Percentiles rank a stretch among this genome's conserved stretches.
Evolutionary conservation across 225 moss, liverwort and hornwort genomes (phyloP).

Genomic region (Rhytidiadelphus loreus): DNA sequence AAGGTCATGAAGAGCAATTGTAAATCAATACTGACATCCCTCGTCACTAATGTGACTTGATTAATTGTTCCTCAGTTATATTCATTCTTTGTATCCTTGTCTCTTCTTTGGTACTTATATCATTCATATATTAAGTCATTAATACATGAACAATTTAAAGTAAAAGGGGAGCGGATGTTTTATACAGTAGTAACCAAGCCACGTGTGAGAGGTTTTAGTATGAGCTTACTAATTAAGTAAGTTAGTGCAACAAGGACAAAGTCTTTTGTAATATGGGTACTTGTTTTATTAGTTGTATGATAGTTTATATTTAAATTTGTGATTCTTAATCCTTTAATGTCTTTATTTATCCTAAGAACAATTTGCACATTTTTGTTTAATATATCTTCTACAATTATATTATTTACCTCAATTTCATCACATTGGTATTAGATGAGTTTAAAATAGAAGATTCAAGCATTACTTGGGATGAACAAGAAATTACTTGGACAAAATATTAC

Average conservation of each 20-base stretch:
- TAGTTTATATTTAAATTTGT: background rate
- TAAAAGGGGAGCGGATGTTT: rapidly evolving
- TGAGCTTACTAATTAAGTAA: background rate
- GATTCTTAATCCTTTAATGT: background rate
- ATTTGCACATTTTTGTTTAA: background rate
- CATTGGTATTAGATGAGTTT: background rate
- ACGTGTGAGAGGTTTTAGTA: background rate
- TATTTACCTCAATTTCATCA: background rate
- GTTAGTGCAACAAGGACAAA: background rate
- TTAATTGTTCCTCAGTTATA: background rate
- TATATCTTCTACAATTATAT: background rate
- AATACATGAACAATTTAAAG: background rate
- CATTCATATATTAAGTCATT: background rate
- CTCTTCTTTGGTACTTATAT: background rate
- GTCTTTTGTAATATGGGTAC: background rate
- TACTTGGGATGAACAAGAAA: too few species aligned
- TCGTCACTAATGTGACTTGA: background rate
- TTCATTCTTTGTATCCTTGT: background rate
- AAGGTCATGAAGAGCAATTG: background rate
- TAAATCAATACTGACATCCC: background rate
- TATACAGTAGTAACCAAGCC: background rate
- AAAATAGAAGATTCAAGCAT: background rate
- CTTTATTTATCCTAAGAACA: background rate
- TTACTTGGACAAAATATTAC: background rate
- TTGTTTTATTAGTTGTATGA: background rate